Conservation (phyloP, 1,284 basidiomycete genomes). For the Microbotryum lychnidis-dioicae region DNA sequence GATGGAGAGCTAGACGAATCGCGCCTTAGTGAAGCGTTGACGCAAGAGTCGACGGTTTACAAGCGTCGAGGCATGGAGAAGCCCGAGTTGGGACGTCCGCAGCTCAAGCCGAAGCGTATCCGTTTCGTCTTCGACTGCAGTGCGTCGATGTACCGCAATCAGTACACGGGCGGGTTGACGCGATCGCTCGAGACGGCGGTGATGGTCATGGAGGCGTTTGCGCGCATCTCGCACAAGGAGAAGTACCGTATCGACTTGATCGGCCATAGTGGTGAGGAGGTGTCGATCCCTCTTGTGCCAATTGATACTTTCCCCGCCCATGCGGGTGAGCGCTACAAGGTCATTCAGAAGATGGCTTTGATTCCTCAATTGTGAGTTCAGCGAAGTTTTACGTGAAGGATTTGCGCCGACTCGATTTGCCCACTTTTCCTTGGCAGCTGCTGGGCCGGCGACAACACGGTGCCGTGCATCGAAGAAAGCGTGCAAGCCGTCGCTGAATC, state of each 20-base stretch:
- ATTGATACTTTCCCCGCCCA: slow-evolving; percentile 9
- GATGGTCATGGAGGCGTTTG: slow-evolving; percentile 41
- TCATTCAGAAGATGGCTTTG: slow-evolving; percentile 22
- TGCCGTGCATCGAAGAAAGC: slow-evolving; percentile 6
- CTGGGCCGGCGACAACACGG: slow-evolving; percentile 32
- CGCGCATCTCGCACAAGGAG: slow-evolving; percentile 15
- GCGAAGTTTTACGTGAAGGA: neutral
- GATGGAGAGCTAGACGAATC: slow-evolving; percentile 42
- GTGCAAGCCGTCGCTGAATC: slow-evolving; percentile 8
- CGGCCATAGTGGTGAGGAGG: slow-evolving; percentile 39
- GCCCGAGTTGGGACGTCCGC: slow-evolving; percentile 27
- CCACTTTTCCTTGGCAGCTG: neutral
- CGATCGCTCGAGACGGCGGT: slow-evolving; percentile 24
- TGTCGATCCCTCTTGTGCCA: slow-evolving; percentile 37
- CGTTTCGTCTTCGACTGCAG: slow-evolving; percentile 39
- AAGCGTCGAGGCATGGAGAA: slow-evolving; percentile 30
- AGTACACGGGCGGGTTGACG: slow-evolving; percentile 18
- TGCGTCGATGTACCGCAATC: slow-evolving; percentile 28
- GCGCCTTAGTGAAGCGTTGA: slow-evolving; percentile 39
- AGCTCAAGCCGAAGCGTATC: slow-evolving; percentile 42
- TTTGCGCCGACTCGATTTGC: no score
- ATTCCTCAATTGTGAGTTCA: slow-evolving; percentile 14
- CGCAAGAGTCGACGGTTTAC: slow-evolving; percentile 41
- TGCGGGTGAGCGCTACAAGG: slow-evolving; percentile 18
- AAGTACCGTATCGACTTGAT: slow-evolving; percentile 39